Evolutionary conservation across 73 alveolate species (phyloP).

Genomic region (Uronychia binucleata): DNA sequence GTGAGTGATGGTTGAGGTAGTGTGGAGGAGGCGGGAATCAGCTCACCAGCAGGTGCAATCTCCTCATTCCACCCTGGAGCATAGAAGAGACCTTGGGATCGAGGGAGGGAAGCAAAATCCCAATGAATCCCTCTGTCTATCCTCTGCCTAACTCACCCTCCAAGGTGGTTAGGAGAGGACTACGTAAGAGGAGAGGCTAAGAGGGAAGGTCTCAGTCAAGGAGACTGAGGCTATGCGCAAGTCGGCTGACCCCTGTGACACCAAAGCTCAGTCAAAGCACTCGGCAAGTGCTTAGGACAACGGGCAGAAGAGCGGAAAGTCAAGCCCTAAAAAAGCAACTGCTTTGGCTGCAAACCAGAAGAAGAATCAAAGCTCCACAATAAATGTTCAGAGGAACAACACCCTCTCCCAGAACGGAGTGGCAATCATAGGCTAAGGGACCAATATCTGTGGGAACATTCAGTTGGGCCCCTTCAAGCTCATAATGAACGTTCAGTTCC

Average conservation of each 20-base stretch:
- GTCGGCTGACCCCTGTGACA: neutral
- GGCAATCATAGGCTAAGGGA: neutral
- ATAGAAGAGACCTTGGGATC: neutral
- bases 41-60: too few relatives aligned
- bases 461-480: neutral
- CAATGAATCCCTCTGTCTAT: neutral
- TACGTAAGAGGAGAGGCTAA: neutral
- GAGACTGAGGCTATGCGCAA: neutral
- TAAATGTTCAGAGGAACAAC: neutral
- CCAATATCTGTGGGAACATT: neutral
- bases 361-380: neutral
- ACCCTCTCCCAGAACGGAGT: neutral
- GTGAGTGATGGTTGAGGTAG: too few relatives aligned
- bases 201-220: neutral
- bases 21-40: too few relatives aligned
- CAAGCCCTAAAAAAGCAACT: neutral
- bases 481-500: neutral
- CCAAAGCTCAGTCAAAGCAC: neutral
- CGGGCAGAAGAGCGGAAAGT: neutral
- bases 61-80: neutral
- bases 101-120: neutral
- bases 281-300: neutral
- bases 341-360: neutral
- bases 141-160: neutral
- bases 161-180: neutral